These are phyloP conservation scores for Lentinula sp. DNA, from an alignment of 768 basidiomycete species.

Conservation along the genomic window DNA sequence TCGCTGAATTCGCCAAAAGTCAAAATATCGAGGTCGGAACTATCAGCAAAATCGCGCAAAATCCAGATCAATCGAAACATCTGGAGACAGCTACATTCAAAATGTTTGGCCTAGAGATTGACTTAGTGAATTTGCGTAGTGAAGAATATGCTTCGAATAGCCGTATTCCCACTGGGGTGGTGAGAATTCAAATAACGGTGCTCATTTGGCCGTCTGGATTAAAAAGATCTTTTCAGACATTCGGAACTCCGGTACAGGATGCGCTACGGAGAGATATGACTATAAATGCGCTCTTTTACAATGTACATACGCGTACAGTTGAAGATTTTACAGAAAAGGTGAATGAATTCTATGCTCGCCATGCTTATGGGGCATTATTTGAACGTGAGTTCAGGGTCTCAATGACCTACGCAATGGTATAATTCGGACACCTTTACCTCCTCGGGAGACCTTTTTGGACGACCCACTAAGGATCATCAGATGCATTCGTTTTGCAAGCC, in stretches of 20 bases:
- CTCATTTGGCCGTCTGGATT: not conserved
- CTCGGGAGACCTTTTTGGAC: constrained; percentile 84
- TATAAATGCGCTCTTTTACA: constrained; percentile 95
- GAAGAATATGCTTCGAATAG: constrained; percentile 87
- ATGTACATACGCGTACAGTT: constrained; percentile 77
- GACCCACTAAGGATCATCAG: constrained; percentile 93
- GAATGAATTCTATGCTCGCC: not conserved
- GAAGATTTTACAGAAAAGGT: constrained; percentile 88
- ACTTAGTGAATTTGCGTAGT: constrained; percentile 89
- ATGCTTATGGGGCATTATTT: too few species aligned
- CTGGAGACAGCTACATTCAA: constrained; percentile 89
- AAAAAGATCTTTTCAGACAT: constrained; percentile 45
- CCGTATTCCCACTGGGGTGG: constrained; percentile 84
- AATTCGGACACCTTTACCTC: constrained; percentile 85
- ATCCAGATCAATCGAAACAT: constrained; percentile 97
- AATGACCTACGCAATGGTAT: constrained; percentile 74
- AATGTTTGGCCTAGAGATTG: constrained; percentile 76
- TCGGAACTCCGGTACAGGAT: constrained; percentile 90
- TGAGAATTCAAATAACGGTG: constrained; percentile 30
- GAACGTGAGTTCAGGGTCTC: constrained; percentile 50
- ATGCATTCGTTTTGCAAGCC: constrained; percentile 85
- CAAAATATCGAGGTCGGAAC: constrained; percentile 49
- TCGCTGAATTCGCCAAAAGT: constrained; percentile 53
- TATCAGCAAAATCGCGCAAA: constrained; percentile 82
- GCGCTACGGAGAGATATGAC: constrained; percentile 88